Base-by-base conservation (phyloP, 495 filamentous ascomycete species). In the Xylaria longipes region DNA sequence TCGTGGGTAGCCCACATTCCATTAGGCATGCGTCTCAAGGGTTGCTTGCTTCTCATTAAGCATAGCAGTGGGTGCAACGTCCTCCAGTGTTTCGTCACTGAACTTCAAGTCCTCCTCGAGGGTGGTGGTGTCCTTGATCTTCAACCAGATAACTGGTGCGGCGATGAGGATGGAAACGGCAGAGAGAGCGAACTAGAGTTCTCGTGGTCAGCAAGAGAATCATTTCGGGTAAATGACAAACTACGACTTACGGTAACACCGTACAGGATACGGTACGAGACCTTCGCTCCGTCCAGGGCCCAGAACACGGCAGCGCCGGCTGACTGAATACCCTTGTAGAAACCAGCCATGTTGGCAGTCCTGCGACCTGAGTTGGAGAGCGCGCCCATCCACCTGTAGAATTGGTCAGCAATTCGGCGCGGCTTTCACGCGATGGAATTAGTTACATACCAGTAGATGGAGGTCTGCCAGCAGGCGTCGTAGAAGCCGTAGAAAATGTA, bases 401-500 rank as follows among this genome's bases (percentile, higher is more conserved):
- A 39, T 52, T 68, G 31, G 63, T 81, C 73, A 81, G 74, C 70
- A 75, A 35, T 43, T 29, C 1, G 15, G 2, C 27, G 25, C 65
- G 60, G 35, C 62, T 75, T 12, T 68, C 69, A 60, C 68, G 63
- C 66, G 70, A 69, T 17, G 39, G 9, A 20, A 33, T n/a, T 33
- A 5, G 22, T 17, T 29, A 84, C 90, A 75, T 83, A 95, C 94
- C 93, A 97, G 84, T 97, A 97, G 52, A 94, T 90, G 76, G 85
- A 90, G 14, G 92, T 94, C 81, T 96, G 93, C 89, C 94, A 96
- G 48, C 70, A 87, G 39, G 94, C 92, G 77, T 97, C 95, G 73
- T 91, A 95, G 75, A 97, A 91, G 57, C 95, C 95, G 78, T 97
- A 97, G 78, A 95, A 96, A 74, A 98, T 92, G 84, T 95, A 97